Evolutionary conservation across 1,284 basidiomycete genomes (phyloP).

Genomic region (Microbotryum silenes-acaulis): DNA sequence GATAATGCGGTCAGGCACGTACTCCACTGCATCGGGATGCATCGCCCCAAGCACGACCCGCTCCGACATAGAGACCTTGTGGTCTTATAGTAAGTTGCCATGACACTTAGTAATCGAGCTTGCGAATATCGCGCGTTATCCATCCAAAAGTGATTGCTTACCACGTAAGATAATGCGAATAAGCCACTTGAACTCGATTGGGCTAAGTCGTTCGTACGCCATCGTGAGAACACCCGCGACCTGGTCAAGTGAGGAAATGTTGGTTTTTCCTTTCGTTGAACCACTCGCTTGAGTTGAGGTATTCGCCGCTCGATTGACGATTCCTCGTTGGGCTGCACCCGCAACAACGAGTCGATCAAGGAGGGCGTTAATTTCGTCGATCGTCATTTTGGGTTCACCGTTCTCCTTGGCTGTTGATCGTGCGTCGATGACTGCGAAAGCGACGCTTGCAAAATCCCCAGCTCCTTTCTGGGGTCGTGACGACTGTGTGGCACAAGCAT

Average conservation of each 20-base stretch:
- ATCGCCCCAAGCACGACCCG: conserved; percentile 77
- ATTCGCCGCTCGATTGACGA: too few relatives aligned
- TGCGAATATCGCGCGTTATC: neutral
- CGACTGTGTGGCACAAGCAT: too few relatives aligned
- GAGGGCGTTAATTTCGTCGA: conserved; percentile 69
- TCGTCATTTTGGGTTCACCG: conserved; percentile 52
- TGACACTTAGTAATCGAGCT: conserved; percentile 58
- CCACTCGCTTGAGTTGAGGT: too few relatives aligned
- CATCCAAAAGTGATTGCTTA: conserved; percentile 33
- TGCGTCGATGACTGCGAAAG: conserved; percentile 73
- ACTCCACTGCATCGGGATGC: conserved; percentile 78
- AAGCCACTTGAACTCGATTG: conserved; percentile 84
- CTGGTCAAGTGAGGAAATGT: too few relatives aligned
- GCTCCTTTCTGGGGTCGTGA: neutral
- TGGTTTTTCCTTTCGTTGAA: too few relatives aligned
- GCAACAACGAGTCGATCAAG: conserved; percentile 57
- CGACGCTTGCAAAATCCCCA: conserved; percentile 44
- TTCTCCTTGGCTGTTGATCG: conserved; percentile 63
- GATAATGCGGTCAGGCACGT: too few relatives aligned
- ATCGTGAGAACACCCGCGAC: too few relatives aligned
- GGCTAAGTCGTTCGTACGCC: conserved; percentile 22
- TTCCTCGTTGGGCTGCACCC: too few relatives aligned
- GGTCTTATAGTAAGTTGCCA: conserved; percentile 35
- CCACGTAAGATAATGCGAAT: conserved; percentile 88
- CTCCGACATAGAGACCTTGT: conserved; percentile 51